Percentiles rank a stretch among this genome's conserved stretches.
Conservation (phyloP, 495 filamentous ascomycete species). For the Neurospora cerealis region DNA sequence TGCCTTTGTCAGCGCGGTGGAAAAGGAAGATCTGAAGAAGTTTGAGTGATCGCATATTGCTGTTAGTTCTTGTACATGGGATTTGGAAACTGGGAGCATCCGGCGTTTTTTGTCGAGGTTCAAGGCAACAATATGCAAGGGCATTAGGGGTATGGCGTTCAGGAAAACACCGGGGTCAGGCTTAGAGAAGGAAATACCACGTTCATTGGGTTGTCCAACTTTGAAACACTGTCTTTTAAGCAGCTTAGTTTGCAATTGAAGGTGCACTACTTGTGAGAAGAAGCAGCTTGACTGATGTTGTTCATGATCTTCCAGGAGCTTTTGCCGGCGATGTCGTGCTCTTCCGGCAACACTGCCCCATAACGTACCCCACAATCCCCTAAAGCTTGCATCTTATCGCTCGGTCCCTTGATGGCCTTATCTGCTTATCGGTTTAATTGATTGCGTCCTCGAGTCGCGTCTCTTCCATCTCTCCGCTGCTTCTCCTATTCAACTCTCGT, state of each 20-base stretch:
- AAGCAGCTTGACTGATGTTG: not conserved
- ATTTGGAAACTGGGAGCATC: not conserved
- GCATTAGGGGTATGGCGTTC: not conserved
- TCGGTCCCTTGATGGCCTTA: not conserved
- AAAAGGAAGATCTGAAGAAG: constrained; percentile 48
- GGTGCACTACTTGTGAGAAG: not conserved
- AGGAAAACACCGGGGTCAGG: not conserved
- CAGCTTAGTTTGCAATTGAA: not conserved
- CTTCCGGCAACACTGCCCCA: not conserved
- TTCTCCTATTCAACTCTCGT: not conserved
- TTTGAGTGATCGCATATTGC: constrained; percentile 5
- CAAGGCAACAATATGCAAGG: not conserved
- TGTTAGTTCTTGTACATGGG: not conserved
- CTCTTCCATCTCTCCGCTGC: not conserved
- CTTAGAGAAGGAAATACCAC: not conserved
- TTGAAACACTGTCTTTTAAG: not conserved
- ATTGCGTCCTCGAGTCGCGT: not conserved
- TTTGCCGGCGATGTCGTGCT: not conserved
- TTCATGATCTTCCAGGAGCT: not conserved
- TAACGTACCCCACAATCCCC: not conserved
- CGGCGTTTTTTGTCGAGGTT: not conserved
- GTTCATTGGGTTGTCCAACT: not conserved
- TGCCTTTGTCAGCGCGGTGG: constrained; percentile 68
- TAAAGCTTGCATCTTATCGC: not conserved
- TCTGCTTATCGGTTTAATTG: not conserved